These are phyloP conservation scores for Nidularia pulvinata DNA, from an alignment of 768 basidiomycete genomes.

Conservation along the genomic window DNA sequence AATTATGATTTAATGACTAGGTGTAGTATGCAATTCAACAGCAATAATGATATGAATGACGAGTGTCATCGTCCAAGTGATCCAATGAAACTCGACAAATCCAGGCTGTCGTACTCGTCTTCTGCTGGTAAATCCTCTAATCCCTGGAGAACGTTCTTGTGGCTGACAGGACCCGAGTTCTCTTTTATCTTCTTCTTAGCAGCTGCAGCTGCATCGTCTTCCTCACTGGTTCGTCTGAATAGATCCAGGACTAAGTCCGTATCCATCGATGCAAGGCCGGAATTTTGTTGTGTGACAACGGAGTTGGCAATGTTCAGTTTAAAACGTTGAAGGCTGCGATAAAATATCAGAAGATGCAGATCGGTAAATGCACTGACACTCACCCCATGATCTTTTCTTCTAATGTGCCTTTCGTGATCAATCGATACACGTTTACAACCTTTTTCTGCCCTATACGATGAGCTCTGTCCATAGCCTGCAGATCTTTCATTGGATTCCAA, in stretches of 20 bases:
- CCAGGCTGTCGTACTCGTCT: slow-evolving; percentile 89
- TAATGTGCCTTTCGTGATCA: slow-evolving; percentile 95
- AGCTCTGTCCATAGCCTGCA: slow-evolving; percentile 99
- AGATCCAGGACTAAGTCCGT: slow-evolving; percentile 96
- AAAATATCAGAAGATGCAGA: not conserved
- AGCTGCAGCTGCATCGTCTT: slow-evolving; percentile 58
- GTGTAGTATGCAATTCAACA: not conserved
- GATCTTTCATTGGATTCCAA: slow-evolving; percentile 99
- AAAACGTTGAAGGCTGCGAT: slow-evolving; percentile 88
- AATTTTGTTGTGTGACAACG: slow-evolving; percentile 96
- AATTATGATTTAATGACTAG: not conserved
- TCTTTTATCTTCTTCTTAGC: slow-evolving; percentile 59
- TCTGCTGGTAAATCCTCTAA: slow-evolving; percentile 91
- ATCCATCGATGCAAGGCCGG: slow-evolving; percentile 93
- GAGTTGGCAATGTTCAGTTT: slow-evolving; percentile 98
- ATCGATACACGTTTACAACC: slow-evolving; percentile 97
- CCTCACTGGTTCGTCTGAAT: slow-evolving; percentile 82
- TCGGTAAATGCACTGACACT: slow-evolving; percentile 16
- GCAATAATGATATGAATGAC: slow-evolving; percentile 23
- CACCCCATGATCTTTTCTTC: slow-evolving; percentile 99
- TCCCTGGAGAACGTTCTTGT: slow-evolving; percentile 87
- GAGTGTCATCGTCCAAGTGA: slow-evolving; percentile 59
- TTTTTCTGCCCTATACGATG: slow-evolving; percentile 99
- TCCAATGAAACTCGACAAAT: slow-evolving; percentile 86
- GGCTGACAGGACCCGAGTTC: slow-evolving; percentile 55